Conservation (phyloP, 768 basidiomycete genomes). For the Russula dissimulans region DNA sequence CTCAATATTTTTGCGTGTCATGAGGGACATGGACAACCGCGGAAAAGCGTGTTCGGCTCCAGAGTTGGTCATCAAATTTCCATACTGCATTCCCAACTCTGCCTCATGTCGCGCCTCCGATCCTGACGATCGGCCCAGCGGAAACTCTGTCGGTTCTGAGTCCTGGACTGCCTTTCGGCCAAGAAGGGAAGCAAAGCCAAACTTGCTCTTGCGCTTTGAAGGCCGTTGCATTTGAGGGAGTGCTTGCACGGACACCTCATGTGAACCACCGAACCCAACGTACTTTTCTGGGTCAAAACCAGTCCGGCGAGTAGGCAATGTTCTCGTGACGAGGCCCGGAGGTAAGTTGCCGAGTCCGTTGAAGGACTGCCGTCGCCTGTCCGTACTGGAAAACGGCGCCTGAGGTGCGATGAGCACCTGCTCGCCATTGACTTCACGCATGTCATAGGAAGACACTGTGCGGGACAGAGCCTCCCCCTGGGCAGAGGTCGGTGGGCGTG, state of each 20-base stretch:
- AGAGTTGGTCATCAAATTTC: slow-evolving; percentile 42
- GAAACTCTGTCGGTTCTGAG: slow-evolving; percentile 17
- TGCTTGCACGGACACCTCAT: slow-evolving; percentile 40
- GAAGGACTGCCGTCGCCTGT: slow-evolving; percentile 68
- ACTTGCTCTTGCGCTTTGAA: slow-evolving; percentile 63
- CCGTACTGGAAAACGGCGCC: slow-evolving; percentile 49
- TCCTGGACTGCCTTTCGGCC: slow-evolving; percentile 38
- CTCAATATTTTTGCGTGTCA: slow-evolving; percentile 63
- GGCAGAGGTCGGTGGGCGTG: slow-evolving; percentile 23
- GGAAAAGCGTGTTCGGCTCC: slow-evolving; percentile 31
- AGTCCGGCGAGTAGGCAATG: slow-evolving; percentile 28
- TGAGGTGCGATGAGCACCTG: slow-evolving; percentile 52
- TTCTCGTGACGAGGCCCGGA: slow-evolving; percentile 44
- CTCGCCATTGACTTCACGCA: slow-evolving; percentile 39
- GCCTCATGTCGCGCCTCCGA: slow-evolving; percentile 35
- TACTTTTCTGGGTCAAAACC: slow-evolving; percentile 33
- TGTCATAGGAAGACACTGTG: slow-evolving; percentile 56
- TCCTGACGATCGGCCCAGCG: slow-evolving; percentile 24
- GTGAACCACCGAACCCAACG: slow-evolving; percentile 66
- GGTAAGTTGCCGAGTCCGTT: slow-evolving; percentile 48
- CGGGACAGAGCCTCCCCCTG: slow-evolving; percentile 45
- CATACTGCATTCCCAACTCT: slow-evolving; percentile 39
- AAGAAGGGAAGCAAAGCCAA: slow-evolving; percentile 58
- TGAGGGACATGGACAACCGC: slow-evolving; percentile 44
- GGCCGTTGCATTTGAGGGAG: slow-evolving; percentile 14